These are phyloP conservation scores for Euphorbia tirucalli DNA, from an alignment of 345 rosid genomes.

Conservation along the genomic window DNA sequence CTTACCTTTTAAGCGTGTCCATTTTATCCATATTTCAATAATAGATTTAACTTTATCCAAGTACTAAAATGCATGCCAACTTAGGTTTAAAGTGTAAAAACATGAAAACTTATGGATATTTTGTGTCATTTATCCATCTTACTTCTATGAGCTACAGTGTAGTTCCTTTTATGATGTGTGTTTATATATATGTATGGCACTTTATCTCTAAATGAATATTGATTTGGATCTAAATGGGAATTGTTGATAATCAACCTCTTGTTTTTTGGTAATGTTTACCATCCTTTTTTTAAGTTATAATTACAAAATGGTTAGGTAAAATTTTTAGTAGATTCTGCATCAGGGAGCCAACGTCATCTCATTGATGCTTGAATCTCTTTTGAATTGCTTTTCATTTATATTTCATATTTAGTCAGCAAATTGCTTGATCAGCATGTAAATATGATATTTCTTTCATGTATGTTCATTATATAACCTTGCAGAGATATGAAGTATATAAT, in stretches of 20 bases:
- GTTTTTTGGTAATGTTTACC: too few species aligned
- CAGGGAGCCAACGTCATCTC: background rate
- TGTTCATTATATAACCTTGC: slow-evolving; percentile 25
- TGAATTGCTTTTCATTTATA: background rate
- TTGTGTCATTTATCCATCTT: background rate
- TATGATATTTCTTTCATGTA: background rate
- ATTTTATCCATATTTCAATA: too few species aligned
- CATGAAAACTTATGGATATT: background rate
- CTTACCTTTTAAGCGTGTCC: too few species aligned
- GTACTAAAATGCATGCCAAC: too few species aligned
- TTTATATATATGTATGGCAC: background rate
- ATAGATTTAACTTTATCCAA: too few species aligned
- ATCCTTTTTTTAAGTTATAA: too few species aligned
- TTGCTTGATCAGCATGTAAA: background rate
- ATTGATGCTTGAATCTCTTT: background rate
- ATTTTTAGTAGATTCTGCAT: background rate
- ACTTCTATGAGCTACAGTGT: too few species aligned
- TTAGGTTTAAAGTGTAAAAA: background rate
- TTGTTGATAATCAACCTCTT: background rate
- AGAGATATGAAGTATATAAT: slow-evolving; percentile 47
- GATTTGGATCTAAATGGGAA: too few species aligned
- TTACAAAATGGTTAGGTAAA: background rate
- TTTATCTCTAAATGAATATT: too few species aligned
- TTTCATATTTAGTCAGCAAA: background rate
- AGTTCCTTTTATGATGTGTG: background rate